Evolutionary conservation across 768 basidiomycete genomes (phyloP).

Genomic region (Mycena metata): DNA sequence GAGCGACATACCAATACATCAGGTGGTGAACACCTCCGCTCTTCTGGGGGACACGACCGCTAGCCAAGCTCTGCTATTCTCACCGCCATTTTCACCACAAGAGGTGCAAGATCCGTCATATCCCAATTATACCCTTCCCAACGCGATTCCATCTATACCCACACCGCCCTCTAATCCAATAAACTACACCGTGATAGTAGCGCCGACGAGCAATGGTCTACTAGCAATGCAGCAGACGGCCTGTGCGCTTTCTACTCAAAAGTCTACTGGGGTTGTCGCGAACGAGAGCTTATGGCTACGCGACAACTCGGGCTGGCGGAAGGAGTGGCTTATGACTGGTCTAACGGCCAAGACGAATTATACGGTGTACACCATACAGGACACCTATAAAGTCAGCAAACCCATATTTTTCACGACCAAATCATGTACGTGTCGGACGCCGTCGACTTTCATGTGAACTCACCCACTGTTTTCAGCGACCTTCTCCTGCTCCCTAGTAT

Average conservation of each 20-base stretch:
- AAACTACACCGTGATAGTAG: slow-evolving; percentile 69
- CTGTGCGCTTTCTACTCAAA: slow-evolving; percentile 65
- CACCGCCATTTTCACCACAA: slow-evolving; percentile 62
- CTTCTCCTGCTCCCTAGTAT: slow-evolving; percentile 78
- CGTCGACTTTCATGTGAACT: background rate
- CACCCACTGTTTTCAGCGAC: slow-evolving; percentile 55
- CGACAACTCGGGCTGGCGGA: slow-evolving; percentile 71
- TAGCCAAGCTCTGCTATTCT: slow-evolving; percentile 81
- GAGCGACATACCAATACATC: slow-evolving; percentile 63
- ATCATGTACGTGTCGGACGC: slow-evolving; percentile 61
- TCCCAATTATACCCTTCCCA: slow-evolving; percentile 83
- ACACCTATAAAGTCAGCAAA: slow-evolving; percentile 68
- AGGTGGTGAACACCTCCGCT: slow-evolving; percentile 58
- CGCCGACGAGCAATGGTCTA: slow-evolving; percentile 59
- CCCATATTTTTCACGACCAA: slow-evolving; percentile 85
- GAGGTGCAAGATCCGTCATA: slow-evolving; percentile 58
- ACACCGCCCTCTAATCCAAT: slow-evolving; percentile 55
- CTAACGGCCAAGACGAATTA: slow-evolving; percentile 81
- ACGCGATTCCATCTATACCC: slow-evolving; percentile 64
- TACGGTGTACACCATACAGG: slow-evolving; percentile 76
- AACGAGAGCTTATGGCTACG: slow-evolving; percentile 70
- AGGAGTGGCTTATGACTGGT: slow-evolving; percentile 74
- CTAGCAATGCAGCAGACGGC: slow-evolving; percentile 65
- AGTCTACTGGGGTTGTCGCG: slow-evolving; percentile 53
- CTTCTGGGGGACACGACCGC: slow-evolving; percentile 81